Evolutionary conservation across 495 filamentous ascomycete genomes (phyloP), one percentile per base, ranked within the genome.

Genomic region (Penicillium flavigenum): DNA sequence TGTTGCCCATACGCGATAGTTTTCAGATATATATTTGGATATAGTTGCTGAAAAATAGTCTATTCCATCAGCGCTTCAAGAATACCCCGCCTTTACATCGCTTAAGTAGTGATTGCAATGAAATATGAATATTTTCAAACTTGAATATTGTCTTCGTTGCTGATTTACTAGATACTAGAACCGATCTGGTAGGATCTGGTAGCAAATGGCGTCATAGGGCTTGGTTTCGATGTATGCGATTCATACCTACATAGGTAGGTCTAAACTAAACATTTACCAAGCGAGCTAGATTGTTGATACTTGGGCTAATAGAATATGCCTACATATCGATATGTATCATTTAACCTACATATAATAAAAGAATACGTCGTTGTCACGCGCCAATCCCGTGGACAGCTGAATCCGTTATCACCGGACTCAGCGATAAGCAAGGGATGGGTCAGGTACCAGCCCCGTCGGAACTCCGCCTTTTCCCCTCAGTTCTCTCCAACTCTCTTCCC

Each of bases 401-500:
- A 44, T 31, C 14, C 36, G 51, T 55, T 63, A 60, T 63, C 58
- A 59, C 61, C 58, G 49, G 22, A 50, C 47, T 47, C 51, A 47
- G 50, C 48, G 63, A 65, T 65, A 65, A 65, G 60, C 59, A 56
- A 61, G 47, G 62, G 61, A 55, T 53, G 14, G n/a, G 11, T 46
- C 44, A 46, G 46, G 46, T 48, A 48, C 46, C 46, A 46, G 34
- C 63, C 56, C 60, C 59, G 43, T 55, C 54, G 48, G 32, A 41
- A 34, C 62, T 64, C 62, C 62, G 62, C 55, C 59, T 55, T 58
- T 63, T 61, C 63, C 63, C 63, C 63, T 63, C 63, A 63, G 27
- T 56, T 42, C 36, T 44, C 56, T 51, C 53, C 54, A 54, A 61
- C 50, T 44, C 36, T 29, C 43, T 16, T 32, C 41, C 56, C 41